Percentiles rank a stretch among this genome's conserved stretches.
phyloP scores from a whole-genome alignment of 169 alveolate genomes.

The Besnoitia besnoiti region DNA sequence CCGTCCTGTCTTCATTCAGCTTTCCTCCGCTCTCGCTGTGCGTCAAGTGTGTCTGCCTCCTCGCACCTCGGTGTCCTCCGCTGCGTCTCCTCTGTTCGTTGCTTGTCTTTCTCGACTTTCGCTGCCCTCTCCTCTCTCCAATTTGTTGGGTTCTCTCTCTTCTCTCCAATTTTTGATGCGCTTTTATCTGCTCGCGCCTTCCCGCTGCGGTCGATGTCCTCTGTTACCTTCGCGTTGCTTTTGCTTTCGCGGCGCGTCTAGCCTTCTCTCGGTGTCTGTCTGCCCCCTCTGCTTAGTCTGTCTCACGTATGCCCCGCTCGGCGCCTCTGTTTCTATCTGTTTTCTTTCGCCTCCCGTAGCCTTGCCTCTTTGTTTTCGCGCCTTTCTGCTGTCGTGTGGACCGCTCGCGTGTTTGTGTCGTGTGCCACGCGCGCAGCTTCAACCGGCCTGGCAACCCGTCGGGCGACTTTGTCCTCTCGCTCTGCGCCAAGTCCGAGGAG shows the following conservation, averaged over 20 bases:
- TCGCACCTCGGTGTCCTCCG: not conserved
- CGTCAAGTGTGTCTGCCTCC: not conserved
- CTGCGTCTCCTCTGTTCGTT: not conserved
- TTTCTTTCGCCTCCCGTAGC: not conserved
- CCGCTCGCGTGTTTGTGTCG: not conserved
- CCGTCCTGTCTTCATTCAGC: too few relatives aligned
- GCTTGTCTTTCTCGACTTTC: not conserved
- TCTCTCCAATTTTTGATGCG: too few relatives aligned
- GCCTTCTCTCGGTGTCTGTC: not conserved
- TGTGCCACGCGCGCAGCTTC: conserved; percentile 6
- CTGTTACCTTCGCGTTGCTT: too few relatives aligned
- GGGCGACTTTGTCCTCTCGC: conserved; percentile 59
- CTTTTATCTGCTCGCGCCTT: too few relatives aligned
- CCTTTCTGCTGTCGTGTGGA: not conserved
- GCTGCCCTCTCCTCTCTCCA: not conserved
- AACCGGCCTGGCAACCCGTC: conserved; percentile 59
- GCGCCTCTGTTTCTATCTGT: not conserved
- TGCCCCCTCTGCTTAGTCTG: not conserved
- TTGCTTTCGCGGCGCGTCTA: too few relatives aligned
- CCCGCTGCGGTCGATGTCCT: too few relatives aligned
- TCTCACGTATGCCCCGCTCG: not conserved
- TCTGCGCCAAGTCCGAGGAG: conserved; percentile 62
- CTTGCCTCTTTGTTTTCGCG: not conserved
- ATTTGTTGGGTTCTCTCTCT: not conserved
- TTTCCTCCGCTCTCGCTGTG: too few relatives aligned